phyloP scores from a whole-genome alignment of 768 basidiomycete genomes.

The Amanita pseudoporphyria region DNA sequence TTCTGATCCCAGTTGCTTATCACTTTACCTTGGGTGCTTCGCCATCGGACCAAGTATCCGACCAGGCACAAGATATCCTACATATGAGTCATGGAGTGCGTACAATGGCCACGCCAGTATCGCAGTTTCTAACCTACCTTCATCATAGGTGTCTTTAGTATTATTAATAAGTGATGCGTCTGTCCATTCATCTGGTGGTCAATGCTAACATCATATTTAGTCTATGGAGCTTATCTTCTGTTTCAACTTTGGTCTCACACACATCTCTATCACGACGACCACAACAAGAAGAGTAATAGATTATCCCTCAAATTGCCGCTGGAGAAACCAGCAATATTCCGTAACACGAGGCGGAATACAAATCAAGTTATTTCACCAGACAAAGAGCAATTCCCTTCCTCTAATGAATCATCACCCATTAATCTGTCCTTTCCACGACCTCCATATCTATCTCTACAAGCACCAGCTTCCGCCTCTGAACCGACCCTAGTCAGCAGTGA shows the following conservation, averaged over 20 bases:
- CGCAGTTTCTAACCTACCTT: background rate
- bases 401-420: constrained; percentile 6
- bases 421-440: constrained; percentile 13
- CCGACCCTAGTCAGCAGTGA: constrained; percentile 12
- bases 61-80: constrained; percentile 42
- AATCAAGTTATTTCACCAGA: constrained; percentile 4
- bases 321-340: constrained; percentile 20
- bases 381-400: background rate
- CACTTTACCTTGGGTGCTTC: constrained; percentile 42
- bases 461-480: constrained; percentile 11
- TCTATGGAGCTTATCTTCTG: constrained; percentile 60
- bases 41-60: constrained; percentile 13
- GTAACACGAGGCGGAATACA: constrained; percentile 7
- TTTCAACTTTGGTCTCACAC: constrained; percentile 80
- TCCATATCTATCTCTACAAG: constrained; percentile 11
- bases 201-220: constrained; percentile 23
- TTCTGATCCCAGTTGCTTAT: constrained; percentile 73
- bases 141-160: constrained; percentile 56
- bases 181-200: background rate
- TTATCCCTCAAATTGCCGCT: constrained; percentile 26
- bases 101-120: constrained; percentile 3
- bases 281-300: constrained; percentile 32
- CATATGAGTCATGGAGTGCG: constrained; percentile 72
- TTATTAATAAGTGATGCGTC: constrained; percentile 58
- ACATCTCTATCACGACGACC: constrained; percentile 48